These are phyloP conservation scores for Protea cynaroides DNA, from an alignment of 164 flowering plant genomes.

Conservation along the genomic window DNA sequence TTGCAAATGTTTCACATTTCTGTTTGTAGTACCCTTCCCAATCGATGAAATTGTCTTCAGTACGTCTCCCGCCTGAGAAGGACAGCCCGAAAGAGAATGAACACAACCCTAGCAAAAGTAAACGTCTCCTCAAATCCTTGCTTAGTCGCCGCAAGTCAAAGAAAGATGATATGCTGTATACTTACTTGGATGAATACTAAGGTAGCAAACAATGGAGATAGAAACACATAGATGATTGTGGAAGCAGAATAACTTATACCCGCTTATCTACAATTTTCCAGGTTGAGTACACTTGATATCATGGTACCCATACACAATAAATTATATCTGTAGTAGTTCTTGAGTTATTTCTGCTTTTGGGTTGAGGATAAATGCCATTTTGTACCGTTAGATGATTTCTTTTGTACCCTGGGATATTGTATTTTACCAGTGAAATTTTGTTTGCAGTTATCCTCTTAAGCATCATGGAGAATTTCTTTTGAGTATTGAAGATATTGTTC, in stretches of 20 bases:
- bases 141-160: slow-evolving; percentile 71
- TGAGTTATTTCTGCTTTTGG: neutral
- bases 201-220: neutral
- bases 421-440: neutral
- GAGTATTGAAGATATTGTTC: no score
- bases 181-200: slow-evolving; percentile 73
- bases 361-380: neutral
- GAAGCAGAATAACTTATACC: no score
- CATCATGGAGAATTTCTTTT: no score
- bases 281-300: no score
- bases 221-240: no score
- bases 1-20: neutral
- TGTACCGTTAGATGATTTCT: neutral
- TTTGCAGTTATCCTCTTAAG: neutral
- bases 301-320: no score
- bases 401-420: neutral
- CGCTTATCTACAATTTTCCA: no score
- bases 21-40: slow-evolving; percentile 51
- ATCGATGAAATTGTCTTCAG: slow-evolving; percentile 62
- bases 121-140: slow-evolving; percentile 63
- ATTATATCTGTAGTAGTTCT: no score
- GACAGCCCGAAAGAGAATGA: slow-evolving; percentile 42
- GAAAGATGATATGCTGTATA: slow-evolving; percentile 60
- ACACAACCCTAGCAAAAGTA: slow-evolving; percentile 59
- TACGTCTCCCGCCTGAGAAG: slow-evolving; percentile 41